Base-by-base conservation (phyloP, 306 rosid genomes). In the Dalbergia cultrata region DNA sequence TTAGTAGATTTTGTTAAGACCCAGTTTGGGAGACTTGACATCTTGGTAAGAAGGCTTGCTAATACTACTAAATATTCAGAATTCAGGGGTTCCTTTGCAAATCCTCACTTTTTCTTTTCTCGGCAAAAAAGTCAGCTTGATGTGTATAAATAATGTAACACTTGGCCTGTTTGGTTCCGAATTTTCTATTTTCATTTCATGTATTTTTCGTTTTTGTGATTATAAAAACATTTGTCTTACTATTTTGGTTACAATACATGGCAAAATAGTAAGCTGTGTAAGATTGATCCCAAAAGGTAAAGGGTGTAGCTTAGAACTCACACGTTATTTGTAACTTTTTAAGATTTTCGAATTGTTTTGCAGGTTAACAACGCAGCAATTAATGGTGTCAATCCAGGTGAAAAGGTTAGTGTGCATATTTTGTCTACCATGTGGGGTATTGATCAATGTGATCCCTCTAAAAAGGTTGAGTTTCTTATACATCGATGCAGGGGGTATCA, bases 21-120 rank as follows among this genome's bases (percentile, higher is more conserved):
- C 17, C 79, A 84, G n/a, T 84, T 83, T 73, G 87, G 86, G 6
- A 81, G 60, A 73, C 86, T 87, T 74, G 90, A 87, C 69, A 84
- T 87, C 53, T 72, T 87, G 87, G 86, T 87, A 69, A 82, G 80
- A 66, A 67, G 12, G 1, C 59, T 65, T 58, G 31, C 5, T 6
- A 0, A 26, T 72, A n/a, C 44, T 50, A 10, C 47, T 43, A 4
- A 54, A 82, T 76, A 70, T 71, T 76, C 43, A 59, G 4, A 75
- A 57, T 34, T 19, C 10, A 49, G 52, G 49, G 31, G 22, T 72
- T 39, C 67, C 19, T 26, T 80, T 63, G 62, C 35, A 45, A 5
- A 41, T 9, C 8, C 43, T 22, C 9, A 13, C 52, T 35, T 33
- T 53, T 35, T 34, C 16, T 11, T 56, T 52, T 62, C 3, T 26